Evolutionary conservation across 106 monocot species (phyloP).

Genomic region (Dioscorea zingiberensis): DNA sequence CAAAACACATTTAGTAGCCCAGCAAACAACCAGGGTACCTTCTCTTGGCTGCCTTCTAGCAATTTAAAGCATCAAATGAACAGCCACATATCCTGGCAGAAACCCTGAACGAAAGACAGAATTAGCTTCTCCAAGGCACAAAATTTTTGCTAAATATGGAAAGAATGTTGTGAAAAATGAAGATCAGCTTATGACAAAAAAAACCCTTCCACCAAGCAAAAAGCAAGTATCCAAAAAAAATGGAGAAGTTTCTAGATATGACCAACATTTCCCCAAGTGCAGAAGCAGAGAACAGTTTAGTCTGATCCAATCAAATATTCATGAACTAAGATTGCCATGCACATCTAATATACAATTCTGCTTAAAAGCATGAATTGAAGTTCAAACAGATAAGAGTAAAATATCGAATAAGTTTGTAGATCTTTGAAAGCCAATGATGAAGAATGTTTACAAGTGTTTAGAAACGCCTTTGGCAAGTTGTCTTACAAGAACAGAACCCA

Average conservation of each 20-base stretch:
- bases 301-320: not conserved
- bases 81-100: constrained; percentile 47
- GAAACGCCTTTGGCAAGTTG: constrained; percentile 67
- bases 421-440: constrained; percentile 20
- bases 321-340: not conserved
- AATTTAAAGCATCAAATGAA: constrained; percentile 59
- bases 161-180: not conserved
- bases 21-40: constrained; percentile 92
- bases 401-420: constrained; percentile 2
- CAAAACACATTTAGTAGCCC: constrained; percentile 45
- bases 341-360: not conserved
- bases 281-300: not conserved
- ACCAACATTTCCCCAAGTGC: not conserved
- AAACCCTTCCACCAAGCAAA: not conserved
- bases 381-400: not conserved
- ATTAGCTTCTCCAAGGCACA: constrained; percentile 61
- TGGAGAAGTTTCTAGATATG: not conserved
- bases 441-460: constrained; percentile 59
- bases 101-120: constrained; percentile 84
- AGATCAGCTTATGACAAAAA: not conserved
- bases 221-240: not conserved
- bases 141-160: not conserved
- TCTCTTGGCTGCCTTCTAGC: constrained; percentile 73
- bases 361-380: not conserved
- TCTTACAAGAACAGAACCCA: constrained; percentile 97